phyloP scores from a whole-genome alignment of 192 early-diverging fungal species.

The Blastocladiella britannica region DNA sequence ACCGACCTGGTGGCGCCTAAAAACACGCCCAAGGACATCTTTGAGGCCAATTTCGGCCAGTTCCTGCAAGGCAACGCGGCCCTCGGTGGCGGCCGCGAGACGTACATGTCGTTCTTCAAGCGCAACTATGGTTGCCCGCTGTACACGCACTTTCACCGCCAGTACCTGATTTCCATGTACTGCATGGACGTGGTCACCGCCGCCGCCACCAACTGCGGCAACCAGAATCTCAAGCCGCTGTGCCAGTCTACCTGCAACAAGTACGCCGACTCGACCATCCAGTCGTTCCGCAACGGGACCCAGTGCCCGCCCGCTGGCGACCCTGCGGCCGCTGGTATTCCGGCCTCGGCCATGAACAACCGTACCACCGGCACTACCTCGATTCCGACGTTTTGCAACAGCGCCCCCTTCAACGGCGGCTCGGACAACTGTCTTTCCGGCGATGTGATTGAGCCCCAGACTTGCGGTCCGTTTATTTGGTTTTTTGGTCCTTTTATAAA shows the following conservation, averaged over 20 bases:
- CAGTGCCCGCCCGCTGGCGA: background rate
- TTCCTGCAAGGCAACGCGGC: background rate
- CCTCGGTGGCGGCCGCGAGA: background rate
- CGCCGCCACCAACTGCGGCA: background rate
- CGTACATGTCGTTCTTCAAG: background rate
- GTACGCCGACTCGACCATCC: background rate
- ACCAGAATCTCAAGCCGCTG: background rate
- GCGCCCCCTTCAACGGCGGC: background rate
- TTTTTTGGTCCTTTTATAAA: no score
- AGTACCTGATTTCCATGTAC: background rate
- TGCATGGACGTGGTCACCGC: background rate
- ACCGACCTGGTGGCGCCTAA: no score
- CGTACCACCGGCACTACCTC: background rate
- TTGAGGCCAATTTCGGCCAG: background rate
- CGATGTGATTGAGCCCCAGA: background rate
- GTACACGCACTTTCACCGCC: background rate
- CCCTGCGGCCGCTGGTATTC: no score
- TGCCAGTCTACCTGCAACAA: background rate
- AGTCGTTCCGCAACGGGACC: background rate
- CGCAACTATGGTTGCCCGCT: background rate
- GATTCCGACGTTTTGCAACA: background rate
- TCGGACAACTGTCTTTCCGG: background rate
- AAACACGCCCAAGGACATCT: no score
- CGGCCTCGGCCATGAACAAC: no score
- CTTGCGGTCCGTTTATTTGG: no score